Evolutionary conservation across 1,139 yeast species (phyloP).

Genomic region (Yamadazyma sp.): DNA sequence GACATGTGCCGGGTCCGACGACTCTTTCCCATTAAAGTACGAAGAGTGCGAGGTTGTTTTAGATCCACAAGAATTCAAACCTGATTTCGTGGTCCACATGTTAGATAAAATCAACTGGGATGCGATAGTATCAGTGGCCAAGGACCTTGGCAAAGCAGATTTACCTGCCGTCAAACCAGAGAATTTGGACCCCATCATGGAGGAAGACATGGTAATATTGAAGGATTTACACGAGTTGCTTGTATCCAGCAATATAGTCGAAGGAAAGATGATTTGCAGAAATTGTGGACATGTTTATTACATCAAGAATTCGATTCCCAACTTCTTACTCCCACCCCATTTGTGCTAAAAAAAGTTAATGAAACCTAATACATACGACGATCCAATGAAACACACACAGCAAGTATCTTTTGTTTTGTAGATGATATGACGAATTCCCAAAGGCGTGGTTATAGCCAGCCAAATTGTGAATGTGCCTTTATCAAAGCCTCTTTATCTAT

Average conservation of each 20-base stretch:
- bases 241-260: constrained; percentile 79
- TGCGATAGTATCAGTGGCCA: constrained; percentile 75
- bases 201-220: constrained; percentile 62
- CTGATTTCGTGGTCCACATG: constrained; percentile 76
- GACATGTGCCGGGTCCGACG: constrained; percentile 69
- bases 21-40: constrained; percentile 79
- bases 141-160: constrained; percentile 67
- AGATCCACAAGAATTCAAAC: constrained; percentile 77
- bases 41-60: constrained; percentile 76
- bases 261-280: constrained; percentile 86
- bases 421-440: neutral
- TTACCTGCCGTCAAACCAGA: constrained; percentile 71
- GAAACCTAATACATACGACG: neutral
- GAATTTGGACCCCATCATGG: constrained; percentile 47
- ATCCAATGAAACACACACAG: neutral
- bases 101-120: constrained; percentile 86
- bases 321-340: constrained; percentile 92
- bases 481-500: neutral
- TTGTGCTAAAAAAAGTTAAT: constrained; percentile 27
- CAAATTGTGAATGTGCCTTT: neutral
- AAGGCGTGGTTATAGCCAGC: neutral
- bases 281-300: constrained; percentile 86
- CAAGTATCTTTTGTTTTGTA: neutral
- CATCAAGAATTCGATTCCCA: constrained; percentile 92
- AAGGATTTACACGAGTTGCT: constrained; percentile 76